These are phyloP conservation scores for Scutellaria galericulata DNA, from an alignment of 257 asterid species.

Conservation along the genomic window DNA sequence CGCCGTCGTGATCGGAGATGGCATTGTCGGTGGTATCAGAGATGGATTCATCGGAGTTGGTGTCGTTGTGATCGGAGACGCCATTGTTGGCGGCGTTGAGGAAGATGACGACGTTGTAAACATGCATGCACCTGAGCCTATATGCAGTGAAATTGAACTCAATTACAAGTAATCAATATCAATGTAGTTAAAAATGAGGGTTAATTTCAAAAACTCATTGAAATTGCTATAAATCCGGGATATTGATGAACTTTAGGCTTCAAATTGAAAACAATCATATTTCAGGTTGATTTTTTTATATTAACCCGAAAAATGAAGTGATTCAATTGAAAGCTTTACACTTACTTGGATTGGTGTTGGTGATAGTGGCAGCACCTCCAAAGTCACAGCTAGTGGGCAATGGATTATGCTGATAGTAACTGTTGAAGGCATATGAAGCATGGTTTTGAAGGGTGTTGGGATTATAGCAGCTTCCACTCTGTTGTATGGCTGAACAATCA, in stretches of 20 bases:
- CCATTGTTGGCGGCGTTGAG: conserved; percentile 47
- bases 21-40: conserved; percentile 23
- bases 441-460: conserved; percentile 74
- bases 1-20: conserved; percentile 40
- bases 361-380: conserved; percentile 69
- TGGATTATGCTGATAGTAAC: conserved; percentile 77
- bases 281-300: no score
- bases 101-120: conserved; percentile 50
- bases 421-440: conserved; percentile 91
- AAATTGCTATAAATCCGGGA: no score
- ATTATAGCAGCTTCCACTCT: conserved; percentile 66
- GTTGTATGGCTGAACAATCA: conserved; percentile 78
- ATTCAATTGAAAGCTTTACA: neutral
- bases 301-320: no score
- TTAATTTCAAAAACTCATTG: no score
- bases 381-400: conserved; percentile 75
- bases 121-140: conserved; percentile 77
- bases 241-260: no score
- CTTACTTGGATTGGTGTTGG: conserved; percentile 83
- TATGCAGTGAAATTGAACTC: neutral
- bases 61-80: conserved; percentile 38
- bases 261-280: no score
- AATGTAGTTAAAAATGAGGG: no score
- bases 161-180: neutral
- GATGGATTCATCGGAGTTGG: neutral